Percentiles rank a stretch among this genome's conserved stretches.
Conservation (phyloP, 495 filamentous ascomycete species). For the Geopyxis carbonaria region DNA sequence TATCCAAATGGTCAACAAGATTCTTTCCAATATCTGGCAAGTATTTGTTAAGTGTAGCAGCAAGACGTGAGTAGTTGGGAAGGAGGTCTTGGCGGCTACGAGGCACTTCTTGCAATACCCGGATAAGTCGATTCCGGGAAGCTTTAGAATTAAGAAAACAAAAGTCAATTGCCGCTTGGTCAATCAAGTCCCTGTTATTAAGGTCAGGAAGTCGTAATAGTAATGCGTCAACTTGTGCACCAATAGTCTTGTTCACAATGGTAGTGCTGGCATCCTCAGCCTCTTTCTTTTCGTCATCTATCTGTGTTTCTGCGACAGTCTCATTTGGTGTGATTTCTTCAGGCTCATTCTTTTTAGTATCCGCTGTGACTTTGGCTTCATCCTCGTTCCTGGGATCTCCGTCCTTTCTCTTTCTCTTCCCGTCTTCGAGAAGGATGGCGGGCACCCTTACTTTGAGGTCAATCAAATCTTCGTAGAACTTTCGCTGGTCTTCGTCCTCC, state of each 20-base stretch:
- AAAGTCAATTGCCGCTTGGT: constrained; percentile 85
- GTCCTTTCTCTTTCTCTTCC: constrained; percentile 82
- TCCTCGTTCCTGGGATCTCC: constrained; percentile 24
- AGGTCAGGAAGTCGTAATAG: constrained; percentile 75
- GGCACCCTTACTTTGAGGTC: constrained; percentile 94
- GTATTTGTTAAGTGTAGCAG: constrained; percentile 85
- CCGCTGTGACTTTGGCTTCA: constrained; percentile 33
- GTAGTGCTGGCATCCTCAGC: constrained; percentile 64
- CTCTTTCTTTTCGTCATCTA: constrained; percentile 37
- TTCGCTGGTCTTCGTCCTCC: constrained; percentile 95
- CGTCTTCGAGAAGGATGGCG: constrained; percentile 78
- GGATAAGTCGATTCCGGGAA: constrained; percentile 81
- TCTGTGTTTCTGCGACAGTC: constrained; percentile 12
- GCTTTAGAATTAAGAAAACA: constrained; percentile 98
- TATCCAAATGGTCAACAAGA: constrained; percentile 84
- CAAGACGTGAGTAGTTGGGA: constrained; percentile 74
- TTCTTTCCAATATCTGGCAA: constrained; percentile 83
- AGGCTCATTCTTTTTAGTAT: constrained; percentile 38
- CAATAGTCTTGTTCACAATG: constrained; percentile 93
- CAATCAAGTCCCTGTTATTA: constrained; percentile 76
- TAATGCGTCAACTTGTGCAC: constrained; percentile 86
- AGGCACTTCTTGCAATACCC: constrained; percentile 83
- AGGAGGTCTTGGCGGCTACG: constrained; percentile 87
- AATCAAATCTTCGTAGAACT: constrained; percentile 92
- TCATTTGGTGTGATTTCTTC: constrained; percentile 24